phyloP scores from a whole-genome alignment of 306 rosid species.

The Hylodesmum podocarpum region DNA sequence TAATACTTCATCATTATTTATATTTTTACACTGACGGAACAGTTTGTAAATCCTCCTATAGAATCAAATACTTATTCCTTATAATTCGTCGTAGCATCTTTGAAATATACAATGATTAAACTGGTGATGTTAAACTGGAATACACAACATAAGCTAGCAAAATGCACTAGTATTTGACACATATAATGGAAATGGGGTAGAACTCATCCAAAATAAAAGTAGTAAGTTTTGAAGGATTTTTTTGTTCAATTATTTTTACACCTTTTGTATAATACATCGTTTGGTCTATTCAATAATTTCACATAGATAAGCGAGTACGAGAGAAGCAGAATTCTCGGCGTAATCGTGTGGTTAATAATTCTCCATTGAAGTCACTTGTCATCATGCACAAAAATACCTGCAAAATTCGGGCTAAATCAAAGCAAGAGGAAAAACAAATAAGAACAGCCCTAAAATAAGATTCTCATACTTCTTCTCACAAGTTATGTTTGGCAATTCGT shows the following conservation, averaged over 20 bases:
- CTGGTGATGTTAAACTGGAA: background rate
- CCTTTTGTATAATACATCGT: slow-evolving; percentile 57
- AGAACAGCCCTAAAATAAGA: slow-evolving; percentile 5
- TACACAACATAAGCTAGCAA: slow-evolving; percentile 1
- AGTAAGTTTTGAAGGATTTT: slow-evolving; percentile 26
- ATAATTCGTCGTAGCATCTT: background rate
- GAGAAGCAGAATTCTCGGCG: slow-evolving; percentile 36
- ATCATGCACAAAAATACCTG: slow-evolving; percentile 42
- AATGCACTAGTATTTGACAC: slow-evolving; percentile 4
- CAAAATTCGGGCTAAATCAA: slow-evolving; percentile 40
- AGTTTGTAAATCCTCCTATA: background rate
- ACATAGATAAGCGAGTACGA: slow-evolving; percentile 32
- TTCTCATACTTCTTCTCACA: background rate
- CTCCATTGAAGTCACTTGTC: slow-evolving; percentile 41
- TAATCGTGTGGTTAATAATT: slow-evolving; percentile 39
- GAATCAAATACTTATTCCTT: background rate
- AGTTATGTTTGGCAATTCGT: background rate
- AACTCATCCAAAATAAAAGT: slow-evolving; percentile 16
- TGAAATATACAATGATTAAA: background rate
- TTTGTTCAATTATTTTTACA: slow-evolving; percentile 32
- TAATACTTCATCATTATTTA: background rate
- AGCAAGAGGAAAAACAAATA: slow-evolving; percentile 7
- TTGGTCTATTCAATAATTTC: slow-evolving; percentile 45
- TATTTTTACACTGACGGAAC: background rate
- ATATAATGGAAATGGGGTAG: slow-evolving; percentile 7